A percentile compares a stretch with the other conserved stretches of the same genome.
These are phyloP conservation scores for Zymoseptoria tritici DNA, from an alignment of 2,329 filamentous ascomycete genomes.

Conservation along the genomic window DNA sequence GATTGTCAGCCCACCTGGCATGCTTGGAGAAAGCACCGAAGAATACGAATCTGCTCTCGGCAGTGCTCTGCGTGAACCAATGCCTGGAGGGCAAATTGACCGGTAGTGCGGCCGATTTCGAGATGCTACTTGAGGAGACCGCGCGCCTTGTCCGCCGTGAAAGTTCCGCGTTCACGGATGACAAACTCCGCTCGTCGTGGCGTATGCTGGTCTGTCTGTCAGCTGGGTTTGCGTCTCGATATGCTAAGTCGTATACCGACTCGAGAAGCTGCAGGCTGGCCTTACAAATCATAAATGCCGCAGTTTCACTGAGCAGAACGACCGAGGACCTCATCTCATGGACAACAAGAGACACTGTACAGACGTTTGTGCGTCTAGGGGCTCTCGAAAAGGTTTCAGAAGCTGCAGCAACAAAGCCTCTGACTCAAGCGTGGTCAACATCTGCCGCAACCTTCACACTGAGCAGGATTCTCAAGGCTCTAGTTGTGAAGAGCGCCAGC, in stretches of 20 bases:
- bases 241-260: slow-evolving; percentile 18
- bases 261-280: neutral
- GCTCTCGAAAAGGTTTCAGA: slow-evolving; percentile 48
- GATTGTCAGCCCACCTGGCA: neutral
- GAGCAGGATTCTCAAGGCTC: slow-evolving; percentile 16
- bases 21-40: neutral
- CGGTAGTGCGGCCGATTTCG: slow-evolving; percentile 22
- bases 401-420: slow-evolving; percentile 43
- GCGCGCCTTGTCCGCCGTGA: slow-evolving; percentile 7
- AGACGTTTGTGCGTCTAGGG: slow-evolving; percentile 53
- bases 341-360: slow-evolving; percentile 52
- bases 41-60: neutral
- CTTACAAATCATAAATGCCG: slow-evolving; percentile 16
- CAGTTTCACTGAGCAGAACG: slow-evolving; percentile 11
- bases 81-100: slow-evolving; percentile 12
- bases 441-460: slow-evolving; percentile 16
- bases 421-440: slow-evolving; percentile 15
- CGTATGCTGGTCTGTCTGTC: slow-evolving; percentile 8
- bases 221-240: slow-evolving; percentile 24
- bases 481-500: slow-evolving; percentile 13
- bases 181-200: neutral
- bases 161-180: neutral
- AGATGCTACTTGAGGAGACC: slow-evolving; percentile 18
- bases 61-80: slow-evolving; percentile 1
- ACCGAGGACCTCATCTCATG: slow-evolving; percentile 19